Base-by-base conservation (phyloP, 192 early-diverging fungal genomes). In the Spizellomyces sp. region DNA sequence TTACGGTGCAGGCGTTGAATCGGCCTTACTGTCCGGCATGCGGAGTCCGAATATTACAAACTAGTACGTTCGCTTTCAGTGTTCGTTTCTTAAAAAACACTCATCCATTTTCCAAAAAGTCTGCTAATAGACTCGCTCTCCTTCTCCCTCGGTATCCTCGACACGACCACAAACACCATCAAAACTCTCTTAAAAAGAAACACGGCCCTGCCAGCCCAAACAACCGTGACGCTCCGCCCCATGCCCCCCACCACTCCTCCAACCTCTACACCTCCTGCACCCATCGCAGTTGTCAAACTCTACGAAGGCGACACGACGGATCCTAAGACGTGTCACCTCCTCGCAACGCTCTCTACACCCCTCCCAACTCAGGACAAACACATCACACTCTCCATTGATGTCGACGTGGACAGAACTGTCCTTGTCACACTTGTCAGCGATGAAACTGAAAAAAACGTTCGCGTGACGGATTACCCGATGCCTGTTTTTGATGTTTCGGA, bases 291-390 rank as follows among this genome's bases (percentile, higher is more conserved):
- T 5, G 7, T 56, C n/a, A 56, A 56, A 22, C 22, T 56, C 54
- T 56, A 56, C 7, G 54, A 56, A 56, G 54, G 54, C 22, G 54
- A 56, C n/a, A 22, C 54, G 54, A 56, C 54, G n/a, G 54, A n/a
- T 56, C n/a, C 22, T 22, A 22, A 22, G 0, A 22, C n/a, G 5
- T 56, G 54, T 56, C n/a, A 56, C 5, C 22, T 56, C 22, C n/a
- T 56, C n/a, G 54, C n/a, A 56, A 22, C 22, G 5, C n/a, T 56
- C 54, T n/a, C n/a, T n/a, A 56, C 22, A 19, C 54, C 54, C 54
- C 4, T 56, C 5, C n/a, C n/a, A n/a, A 22, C 54, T 7, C 54
- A 4, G 5, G 54, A 56, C n/a, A 22, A 19, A 22, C n/a, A 56
- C 4, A 56, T 56, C 54, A 22, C n/a, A 19, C n/a, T 56, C n/a